Evolutionary conservation across 306 rosid species (phyloP).

Genomic region (Quercus engelmannii): DNA sequence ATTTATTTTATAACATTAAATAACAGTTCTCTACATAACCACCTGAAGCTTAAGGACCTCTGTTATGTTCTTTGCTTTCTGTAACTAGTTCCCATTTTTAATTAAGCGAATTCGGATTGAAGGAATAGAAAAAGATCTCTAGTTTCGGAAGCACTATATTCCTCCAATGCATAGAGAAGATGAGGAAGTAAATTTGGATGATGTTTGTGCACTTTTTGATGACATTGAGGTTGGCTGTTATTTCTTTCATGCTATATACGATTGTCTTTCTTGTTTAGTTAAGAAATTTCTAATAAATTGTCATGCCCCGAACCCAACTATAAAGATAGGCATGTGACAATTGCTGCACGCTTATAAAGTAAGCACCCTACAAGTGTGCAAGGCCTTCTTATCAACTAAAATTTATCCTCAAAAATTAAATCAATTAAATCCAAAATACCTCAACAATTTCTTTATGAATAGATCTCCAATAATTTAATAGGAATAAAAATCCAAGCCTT

Average conservation of each 20-base stretch:
- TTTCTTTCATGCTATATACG: conserved; percentile 8
- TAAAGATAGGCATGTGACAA: too few species aligned
- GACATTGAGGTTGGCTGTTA: conserved; percentile 65
- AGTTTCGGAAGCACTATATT: conserved; percentile 58
- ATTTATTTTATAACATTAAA: neutral
- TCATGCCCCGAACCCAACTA: too few species aligned
- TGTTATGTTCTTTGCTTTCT: neutral
- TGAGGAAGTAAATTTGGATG: conserved; percentile 79
- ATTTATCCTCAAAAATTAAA: too few species aligned
- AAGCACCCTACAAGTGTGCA: too few species aligned
- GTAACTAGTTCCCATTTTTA: conserved; percentile 8
- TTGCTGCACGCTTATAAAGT: too few species aligned
- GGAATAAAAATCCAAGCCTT: too few species aligned
- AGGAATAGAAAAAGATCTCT: conserved; percentile 65
- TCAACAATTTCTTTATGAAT: too few species aligned
- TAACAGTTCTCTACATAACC: neutral
- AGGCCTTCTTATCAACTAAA: too few species aligned
- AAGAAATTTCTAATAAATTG: neutral
- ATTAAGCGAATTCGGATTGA: conserved; percentile 63
- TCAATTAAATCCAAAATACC: too few species aligned
- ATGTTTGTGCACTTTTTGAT: conserved; percentile 75
- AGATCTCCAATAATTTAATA: too few species aligned
- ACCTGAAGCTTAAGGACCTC: neutral
- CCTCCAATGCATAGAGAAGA: conserved; percentile 45
- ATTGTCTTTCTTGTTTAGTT: neutral